These are phyloP conservation scores for Elaeis oleifera DNA, from an alignment of 202 grass and related monocot species.

Conservation along the genomic window DNA sequence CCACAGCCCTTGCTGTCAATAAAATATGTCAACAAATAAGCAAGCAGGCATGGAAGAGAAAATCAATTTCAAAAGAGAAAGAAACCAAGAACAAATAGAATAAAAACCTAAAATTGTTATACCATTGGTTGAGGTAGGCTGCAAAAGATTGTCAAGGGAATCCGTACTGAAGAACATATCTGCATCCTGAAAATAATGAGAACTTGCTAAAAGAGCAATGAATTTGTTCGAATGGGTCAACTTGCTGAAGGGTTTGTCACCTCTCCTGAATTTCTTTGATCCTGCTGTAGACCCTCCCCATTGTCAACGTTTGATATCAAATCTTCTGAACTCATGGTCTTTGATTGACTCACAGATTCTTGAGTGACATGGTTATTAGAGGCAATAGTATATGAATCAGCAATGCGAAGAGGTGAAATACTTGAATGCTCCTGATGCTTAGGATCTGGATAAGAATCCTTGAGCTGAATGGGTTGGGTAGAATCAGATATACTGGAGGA, in stretches of 20 bases:
- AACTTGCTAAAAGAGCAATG: neutral
- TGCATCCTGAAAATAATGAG: slow-evolving; percentile 29
- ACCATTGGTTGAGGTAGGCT: slow-evolving; percentile 15
- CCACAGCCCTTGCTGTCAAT: neutral
- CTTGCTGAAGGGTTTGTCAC: neutral
- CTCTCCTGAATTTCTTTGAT: neutral
- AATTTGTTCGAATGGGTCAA: slow-evolving; percentile 1
- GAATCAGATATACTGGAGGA: too few relatives aligned
- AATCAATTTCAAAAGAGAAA: neutral
- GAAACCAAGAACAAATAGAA: neutral
- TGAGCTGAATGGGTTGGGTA: too few relatives aligned
- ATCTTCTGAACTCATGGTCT: too few relatives aligned
- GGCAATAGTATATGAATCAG: too few relatives aligned
- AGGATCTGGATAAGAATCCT: too few relatives aligned
- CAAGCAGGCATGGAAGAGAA: neutral
- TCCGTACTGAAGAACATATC: slow-evolving; percentile 21
- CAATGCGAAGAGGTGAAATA: too few relatives aligned
- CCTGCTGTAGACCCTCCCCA: neutral
- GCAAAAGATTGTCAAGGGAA: slow-evolving; percentile 8
- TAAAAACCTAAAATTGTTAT: neutral
- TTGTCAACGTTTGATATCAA: too few relatives aligned
- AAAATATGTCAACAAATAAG: neutral
- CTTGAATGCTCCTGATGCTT: too few relatives aligned
- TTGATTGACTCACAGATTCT: too few relatives aligned
- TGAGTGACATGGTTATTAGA: too few relatives aligned